Percentiles rank a stretch among this genome's conserved stretches.
Evolutionary conservation across 2,329 filamentous ascomycete species (phyloP).

Genomic region (Trichoderma sp.): DNA sequence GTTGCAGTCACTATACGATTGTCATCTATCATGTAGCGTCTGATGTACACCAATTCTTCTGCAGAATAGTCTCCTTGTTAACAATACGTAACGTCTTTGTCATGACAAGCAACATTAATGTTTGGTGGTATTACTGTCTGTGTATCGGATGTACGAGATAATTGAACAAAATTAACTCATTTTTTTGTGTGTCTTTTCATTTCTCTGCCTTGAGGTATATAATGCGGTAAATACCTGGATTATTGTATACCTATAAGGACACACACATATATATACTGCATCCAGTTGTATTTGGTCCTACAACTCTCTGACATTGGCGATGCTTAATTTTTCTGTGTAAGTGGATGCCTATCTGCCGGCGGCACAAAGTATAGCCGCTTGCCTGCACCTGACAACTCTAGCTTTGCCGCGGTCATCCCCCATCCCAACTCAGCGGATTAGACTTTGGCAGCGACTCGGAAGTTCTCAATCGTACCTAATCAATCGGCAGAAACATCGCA

Average conservation of each 20-base stretch:
- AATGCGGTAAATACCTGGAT: background rate
- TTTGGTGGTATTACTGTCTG: background rate
- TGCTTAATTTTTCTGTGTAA: background rate
- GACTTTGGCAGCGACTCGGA: background rate
- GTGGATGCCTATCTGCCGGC: background rate
- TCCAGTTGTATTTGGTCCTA: background rate
- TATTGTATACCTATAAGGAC: background rate
- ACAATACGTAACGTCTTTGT: slow-evolving; percentile 12
- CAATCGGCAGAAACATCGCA: background rate
- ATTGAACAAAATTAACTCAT: background rate
- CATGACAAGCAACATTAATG: slow-evolving; percentile 1
- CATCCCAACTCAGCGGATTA: background rate
- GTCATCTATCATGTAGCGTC: slow-evolving; percentile 8
- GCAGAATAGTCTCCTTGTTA: slow-evolving; percentile 14
- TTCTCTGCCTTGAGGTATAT: background rate
- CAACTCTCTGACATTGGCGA: background rate
- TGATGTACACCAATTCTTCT: slow-evolving; percentile 17
- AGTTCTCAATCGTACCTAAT: background rate
- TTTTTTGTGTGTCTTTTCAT: background rate
- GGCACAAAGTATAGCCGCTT: slow-evolving; percentile 12
- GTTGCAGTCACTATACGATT: slow-evolving; percentile 9
- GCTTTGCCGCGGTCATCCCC: background rate
- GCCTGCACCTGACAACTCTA: slow-evolving; percentile 5
- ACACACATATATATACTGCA: background rate
- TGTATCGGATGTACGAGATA: background rate